Evolutionary conservation across 352 stramenopile genomes (phyloP), one percentile per base, ranked within the genome.

Genomic region (Ophiocytium majus): DNA sequence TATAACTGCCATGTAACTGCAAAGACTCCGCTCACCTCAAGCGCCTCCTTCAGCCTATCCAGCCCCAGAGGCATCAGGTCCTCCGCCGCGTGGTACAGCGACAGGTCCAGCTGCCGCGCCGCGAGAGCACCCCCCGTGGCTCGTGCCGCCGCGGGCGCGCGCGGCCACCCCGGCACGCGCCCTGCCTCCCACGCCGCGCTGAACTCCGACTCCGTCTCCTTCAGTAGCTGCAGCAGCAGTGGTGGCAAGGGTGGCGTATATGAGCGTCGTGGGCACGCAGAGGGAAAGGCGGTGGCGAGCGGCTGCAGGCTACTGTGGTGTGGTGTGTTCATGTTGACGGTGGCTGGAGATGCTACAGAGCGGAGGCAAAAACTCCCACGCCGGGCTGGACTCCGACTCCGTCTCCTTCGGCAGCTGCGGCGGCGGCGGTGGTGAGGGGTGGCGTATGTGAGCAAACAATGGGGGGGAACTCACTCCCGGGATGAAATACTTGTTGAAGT

Each of bases 11-110:
- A n/a, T n/a, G n/a, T n/a, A n/a, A n/a, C n/a, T n/a, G n/a, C n/a
- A n/a, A n/a, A n/a, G n/a, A n/a, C n/a, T n/a, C n/a, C 93, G 36
- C 96, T 92, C 57, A 90, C 90, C 87, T 93, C 91, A 1, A 99
- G 91, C 83, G 98, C 94, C 19, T 91, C 88, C 90, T 99, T 99
- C 17, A 99, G 89, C 10, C 83, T 86, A 78, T 98, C 95, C 35
- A 96, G 90, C 17, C 95, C 95, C 1, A 98, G 89, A 0, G 89
- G 91, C 79, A 96, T 91, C 75, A 98, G 91, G n/a, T 92, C 91
- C 5, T 91, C 89, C 1, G 90, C 84, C 14, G 89, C 91, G 35
- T 91, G 91, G 85, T 92, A 95, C 79, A 83, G 28, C 9, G 28
- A 34, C 5, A 83, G 79, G 71, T 76, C 63, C 31, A 83, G 50